Evolutionary conservation across 176 grass and related monocot species (phyloP).

Genomic region (Areca catechu): DNA sequence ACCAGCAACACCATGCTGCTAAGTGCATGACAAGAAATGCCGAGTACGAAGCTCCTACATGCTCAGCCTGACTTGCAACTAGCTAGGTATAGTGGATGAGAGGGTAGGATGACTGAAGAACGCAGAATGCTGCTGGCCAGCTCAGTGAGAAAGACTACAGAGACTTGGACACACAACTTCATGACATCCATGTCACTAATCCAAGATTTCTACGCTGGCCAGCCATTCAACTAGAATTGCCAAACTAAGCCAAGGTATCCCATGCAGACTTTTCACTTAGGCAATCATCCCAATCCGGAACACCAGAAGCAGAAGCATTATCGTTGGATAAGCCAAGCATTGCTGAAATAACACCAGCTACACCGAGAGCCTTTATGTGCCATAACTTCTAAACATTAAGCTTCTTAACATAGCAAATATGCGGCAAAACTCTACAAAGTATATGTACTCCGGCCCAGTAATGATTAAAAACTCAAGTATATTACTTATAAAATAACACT

Average conservation of each 20-base stretch:
- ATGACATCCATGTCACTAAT: conserved; percentile 82
- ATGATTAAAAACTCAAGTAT: not conserved
- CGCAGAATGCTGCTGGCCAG: conserved; percentile 53
- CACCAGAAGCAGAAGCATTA: conserved; percentile 77
- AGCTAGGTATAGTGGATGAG: conserved; percentile 78
- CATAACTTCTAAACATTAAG: not conserved
- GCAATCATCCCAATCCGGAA: conserved; percentile 84
- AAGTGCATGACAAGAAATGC: conserved; percentile 85
- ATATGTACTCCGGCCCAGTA: not conserved
- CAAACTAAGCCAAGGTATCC: conserved; percentile 86
- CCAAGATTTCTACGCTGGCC: conserved; percentile 68
- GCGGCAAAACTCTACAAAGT: not conserved
- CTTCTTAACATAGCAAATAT: not conserved
- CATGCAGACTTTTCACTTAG: conserved; percentile 81
- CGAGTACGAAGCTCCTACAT: conserved; percentile 77
- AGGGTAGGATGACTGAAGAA: conserved; percentile 74
- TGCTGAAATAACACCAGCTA: conserved; percentile 72
- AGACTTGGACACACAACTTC: conserved; percentile 55
- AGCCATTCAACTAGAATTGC: conserved; percentile 80
- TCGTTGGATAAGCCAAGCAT: conserved; percentile 86
- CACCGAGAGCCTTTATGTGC: conserved; percentile 48
- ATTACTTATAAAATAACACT: too few relatives aligned
- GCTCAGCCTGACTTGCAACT: conserved; percentile 82
- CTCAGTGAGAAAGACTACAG: conserved; percentile 61
- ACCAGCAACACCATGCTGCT: conserved; percentile 58